A percentile compares a stretch with the other conserved stretches of the same genome.
phyloP scores from a whole-genome alignment of 495 filamentous ascomycete genomes.

The Tuber umbilicatum region DNA sequence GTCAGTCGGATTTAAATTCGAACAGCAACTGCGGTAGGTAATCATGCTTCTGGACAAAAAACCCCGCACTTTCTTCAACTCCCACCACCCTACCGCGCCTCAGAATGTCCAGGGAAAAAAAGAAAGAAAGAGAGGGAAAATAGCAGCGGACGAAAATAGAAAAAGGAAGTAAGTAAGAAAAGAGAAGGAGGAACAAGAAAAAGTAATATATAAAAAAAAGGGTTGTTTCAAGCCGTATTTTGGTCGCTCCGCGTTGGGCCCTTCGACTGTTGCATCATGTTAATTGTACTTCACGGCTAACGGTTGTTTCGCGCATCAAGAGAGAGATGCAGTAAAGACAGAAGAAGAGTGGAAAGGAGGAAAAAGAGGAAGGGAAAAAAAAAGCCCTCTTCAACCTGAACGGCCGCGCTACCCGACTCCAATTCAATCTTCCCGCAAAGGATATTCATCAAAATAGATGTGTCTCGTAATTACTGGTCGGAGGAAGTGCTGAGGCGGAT shows the following conservation, averaged over 20 bases:
- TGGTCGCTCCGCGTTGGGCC: background rate
- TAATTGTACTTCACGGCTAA: background rate
- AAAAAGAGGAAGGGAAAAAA: background rate
- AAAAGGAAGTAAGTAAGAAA: slow-evolving; percentile 19
- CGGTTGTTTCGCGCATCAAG: slow-evolving; percentile 2
- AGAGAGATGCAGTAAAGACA: background rate
- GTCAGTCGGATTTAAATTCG: slow-evolving; percentile 40
- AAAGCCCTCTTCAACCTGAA: background rate
- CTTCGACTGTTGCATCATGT: background rate
- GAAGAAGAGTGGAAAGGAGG: background rate
- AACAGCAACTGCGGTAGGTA: slow-evolving; percentile 38
- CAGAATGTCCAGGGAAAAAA: slow-evolving; percentile 5
- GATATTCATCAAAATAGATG: background rate
- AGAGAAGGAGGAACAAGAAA: slow-evolving; percentile 14
- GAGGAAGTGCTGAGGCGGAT: background rate
- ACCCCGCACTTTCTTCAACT: slow-evolving; percentile 31
- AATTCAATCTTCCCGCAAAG: slow-evolving; percentile 2
- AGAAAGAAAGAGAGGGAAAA: background rate
- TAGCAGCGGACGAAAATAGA: background rate
- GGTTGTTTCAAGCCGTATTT: slow-evolving; percentile 7
- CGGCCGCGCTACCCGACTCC: slow-evolving; percentile 3
- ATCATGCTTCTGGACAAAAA: slow-evolving; percentile 23
- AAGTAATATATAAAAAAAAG: slow-evolving; percentile 1
- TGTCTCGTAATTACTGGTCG: slow-evolving; percentile 3
- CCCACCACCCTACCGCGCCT: slow-evolving; percentile 26